A percentile compares a stretch with the other conserved stretches of the same genome.
Evolutionary conservation across 148 eudicot genomes (phyloP).

Genomic region (Heliosperma pusillum): DNA sequence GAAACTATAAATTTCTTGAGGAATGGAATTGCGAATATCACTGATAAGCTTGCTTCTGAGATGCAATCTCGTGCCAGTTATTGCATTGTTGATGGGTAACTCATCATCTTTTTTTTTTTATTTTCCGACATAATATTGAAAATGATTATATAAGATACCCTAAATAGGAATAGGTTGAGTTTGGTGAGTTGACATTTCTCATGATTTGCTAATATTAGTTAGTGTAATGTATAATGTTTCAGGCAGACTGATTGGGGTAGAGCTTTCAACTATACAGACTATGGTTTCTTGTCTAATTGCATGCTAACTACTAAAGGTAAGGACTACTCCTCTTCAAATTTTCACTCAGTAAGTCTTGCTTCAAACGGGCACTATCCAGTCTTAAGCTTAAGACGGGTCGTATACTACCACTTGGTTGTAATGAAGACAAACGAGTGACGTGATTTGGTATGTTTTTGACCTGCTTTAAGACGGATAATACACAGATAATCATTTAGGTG

Average conservation of each 20-base stretch:
- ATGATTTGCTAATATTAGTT: not conserved
- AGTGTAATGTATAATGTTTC: conserved; percentile 3
- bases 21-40: conserved; percentile 15
- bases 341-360: not conserved
- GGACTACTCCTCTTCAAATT: not conserved
- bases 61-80: conserved; percentile 14
- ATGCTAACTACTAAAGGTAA: conserved; percentile 25
- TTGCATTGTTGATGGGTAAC: conserved; percentile 29
- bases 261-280: conserved; percentile 34
- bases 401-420: not conserved
- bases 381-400: no score
- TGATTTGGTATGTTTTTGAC: no score
- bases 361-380: no score
- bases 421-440: no score
- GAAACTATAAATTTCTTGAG: conserved; percentile 7
- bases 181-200: not conserved
- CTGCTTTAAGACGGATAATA: no score
- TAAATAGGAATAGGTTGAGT: not conserved
- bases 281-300: conserved; percentile 28
- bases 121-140: no score
- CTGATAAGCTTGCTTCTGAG: conserved; percentile 13
- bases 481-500: no score
- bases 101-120: not conserved
- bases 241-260: conserved; percentile 32
- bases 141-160: no score